Base-by-base conservation (phyloP, 1,139 yeast species). In the Wickerhamomyces sp. region DNA sequence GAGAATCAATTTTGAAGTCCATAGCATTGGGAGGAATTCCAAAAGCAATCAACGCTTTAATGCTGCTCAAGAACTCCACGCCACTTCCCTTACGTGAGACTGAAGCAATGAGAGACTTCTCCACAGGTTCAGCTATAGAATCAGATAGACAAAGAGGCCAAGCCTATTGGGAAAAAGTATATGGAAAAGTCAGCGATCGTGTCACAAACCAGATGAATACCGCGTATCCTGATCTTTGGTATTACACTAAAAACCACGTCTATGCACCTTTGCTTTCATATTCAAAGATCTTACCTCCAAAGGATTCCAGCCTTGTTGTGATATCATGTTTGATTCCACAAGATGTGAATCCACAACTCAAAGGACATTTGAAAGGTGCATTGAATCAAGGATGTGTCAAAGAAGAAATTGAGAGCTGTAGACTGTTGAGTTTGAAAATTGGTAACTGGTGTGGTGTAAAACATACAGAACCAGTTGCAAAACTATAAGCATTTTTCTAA, bases 301-400 rank as follows among this genome's bases (percentile, higher is more conserved):
- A 66, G 42, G 95, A 87, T 44, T 82, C 96, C 0, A 78, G 91
- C 26, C 57, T 86, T 48, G 81, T 87, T 30, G 77, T 88, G 5
- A 75, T 88, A 21, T 82, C 94, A 2, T 72, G 89, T 42, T 68
- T 89, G 49, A 79, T 88, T 12, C 96, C 96, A 0, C 96, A 86
- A 55, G 95, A 88, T 57, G 96, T 88, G n/a, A 86, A 84, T 47
- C 95, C 96, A 0, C 96, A 88, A 53, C 67, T 88, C 45, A 86
- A 86, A 59, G 96, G 96, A 0, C 96, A 88, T 55, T 67, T 88
- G 42, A 75, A 71, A 52, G 96, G 96, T 0, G 96, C 95, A 0
- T 41, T 79, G 36, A 87, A 87, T 51, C 74, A 79, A 26, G 95
- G 96, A 0, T 85, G 85, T 9, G 66, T 84, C 4, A 55, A 57